Evolutionary conservation across 805 yeast species (phyloP), one percentile per base, ranked within the genome.

Genomic region (Saturnispora zaruensis): DNA sequence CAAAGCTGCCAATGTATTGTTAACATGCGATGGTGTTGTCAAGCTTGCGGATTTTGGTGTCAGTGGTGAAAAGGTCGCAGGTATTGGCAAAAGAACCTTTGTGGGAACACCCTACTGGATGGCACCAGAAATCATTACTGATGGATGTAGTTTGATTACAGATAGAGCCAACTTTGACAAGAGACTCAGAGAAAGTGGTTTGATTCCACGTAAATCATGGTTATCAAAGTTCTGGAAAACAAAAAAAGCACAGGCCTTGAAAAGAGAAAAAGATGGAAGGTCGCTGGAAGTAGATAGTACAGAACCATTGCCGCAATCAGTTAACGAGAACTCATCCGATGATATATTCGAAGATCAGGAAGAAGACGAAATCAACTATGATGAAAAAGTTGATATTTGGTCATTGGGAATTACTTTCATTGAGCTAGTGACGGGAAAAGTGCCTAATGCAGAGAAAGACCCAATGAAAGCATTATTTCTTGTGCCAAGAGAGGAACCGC

Each of bases 41-140:
- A 93, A 91, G 59, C 74, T 91, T 45, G 97, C 97, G 2, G 99
- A 91, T 66, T 91, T 91, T 66, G 99, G 99, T 1, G 96, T 91
- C 8, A 95, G 97, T 2, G 87, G 97, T 0, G 84, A 82, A 57
- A 73, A 66, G 11, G 71, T 79, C 2, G 80, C 76, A 54, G 68
- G 77, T 49, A 69, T 76, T n/a, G 72, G 80, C 45, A 53, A 68
- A 44, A 71, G 74, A 63, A 68, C 83, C 0, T 73, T 77, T 60
- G 82, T 78, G 9, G 83, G 83, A 0, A 78, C 83, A 0, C 83
- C 83, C 0, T 78, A 77, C 57, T 78, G 82, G 81, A 57, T 91
- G 98, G 99, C 99, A 0, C 99, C 99, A 0, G 99, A 93, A 64
- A 85, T 91, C n/a, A 84, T 93, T 41, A 45, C 53, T 8, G 59